phyloP scores from a whole-genome alignment of 2,329 filamentous ascomycete species.

The Zasmidium citrigriseum region DNA sequence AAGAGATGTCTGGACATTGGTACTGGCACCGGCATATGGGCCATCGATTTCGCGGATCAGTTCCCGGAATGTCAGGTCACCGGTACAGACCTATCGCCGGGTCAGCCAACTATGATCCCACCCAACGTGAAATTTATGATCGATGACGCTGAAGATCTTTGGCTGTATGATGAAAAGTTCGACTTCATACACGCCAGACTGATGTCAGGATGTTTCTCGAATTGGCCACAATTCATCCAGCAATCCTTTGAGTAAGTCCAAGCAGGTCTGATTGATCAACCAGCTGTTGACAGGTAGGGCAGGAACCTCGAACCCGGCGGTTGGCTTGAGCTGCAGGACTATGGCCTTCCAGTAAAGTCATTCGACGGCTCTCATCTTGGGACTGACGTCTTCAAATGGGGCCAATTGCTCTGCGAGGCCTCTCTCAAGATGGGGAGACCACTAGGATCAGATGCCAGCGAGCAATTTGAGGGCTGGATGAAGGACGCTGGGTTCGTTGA shows the following conservation, averaged over 20 bases:
- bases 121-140: conserved; percentile 64
- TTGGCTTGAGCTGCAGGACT: conserved; percentile 54
- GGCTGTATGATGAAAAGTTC: conserved; percentile 56
- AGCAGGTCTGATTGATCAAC: neutral
- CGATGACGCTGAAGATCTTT: conserved; percentile 63
- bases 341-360: conserved; percentile 43
- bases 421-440: conserved; percentile 44
- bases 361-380: conserved; percentile 38
- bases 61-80: conserved; percentile 44
- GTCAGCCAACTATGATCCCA: conserved; percentile 56
- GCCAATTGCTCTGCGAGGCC: conserved; percentile 39
- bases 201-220: conserved; percentile 54
- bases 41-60: conserved; percentile 53
- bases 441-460: conserved; percentile 40
- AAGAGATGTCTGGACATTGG: conserved; percentile 52
- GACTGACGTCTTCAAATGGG: conserved; percentile 37
- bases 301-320: conserved; percentile 52
- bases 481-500: conserved; percentile 46
- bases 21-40: conserved; percentile 59
- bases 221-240: conserved; percentile 53
- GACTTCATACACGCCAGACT: conserved; percentile 59
- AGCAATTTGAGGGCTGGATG: conserved; percentile 42
- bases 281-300: conserved; percentile 19
- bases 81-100: conserved; percentile 52
- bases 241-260: conserved; percentile 48